Evolutionary conservation across 352 stramenopile species (phyloP).

Genomic region (Pythium rhizo-oryzae): DNA sequence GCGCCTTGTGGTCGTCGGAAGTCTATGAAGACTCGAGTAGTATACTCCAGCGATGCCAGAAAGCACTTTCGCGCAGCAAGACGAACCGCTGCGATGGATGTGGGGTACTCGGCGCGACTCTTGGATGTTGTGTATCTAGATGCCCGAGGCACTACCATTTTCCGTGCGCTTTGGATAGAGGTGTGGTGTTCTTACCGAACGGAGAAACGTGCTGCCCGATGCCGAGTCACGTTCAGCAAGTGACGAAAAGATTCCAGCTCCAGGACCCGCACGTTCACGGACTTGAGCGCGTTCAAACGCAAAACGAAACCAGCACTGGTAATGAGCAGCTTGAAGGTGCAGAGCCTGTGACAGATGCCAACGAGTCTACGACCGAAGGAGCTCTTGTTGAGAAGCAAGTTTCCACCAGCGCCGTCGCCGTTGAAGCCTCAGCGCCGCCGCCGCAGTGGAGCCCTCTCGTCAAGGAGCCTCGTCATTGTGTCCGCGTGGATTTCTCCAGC

Average conservation of each 20-base stretch:
- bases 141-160: constrained; percentile 95
- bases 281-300: not conserved
- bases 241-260: constrained; percentile 41
- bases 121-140: constrained; percentile 88
- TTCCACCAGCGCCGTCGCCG: constrained; percentile 5
- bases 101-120: constrained; percentile 86
- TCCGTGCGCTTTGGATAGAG: constrained; percentile 84
- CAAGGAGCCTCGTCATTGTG: constrained; percentile 23
- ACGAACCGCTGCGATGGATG: constrained; percentile 93
- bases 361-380: too few relatives aligned
- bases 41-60: constrained; percentile 86
- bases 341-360: not conserved
- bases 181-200: constrained; percentile 68
- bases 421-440: not conserved
- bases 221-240: constrained; percentile 49
- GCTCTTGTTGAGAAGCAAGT: not conserved
- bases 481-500: constrained; percentile 30
- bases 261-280: not conserved
- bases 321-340: not conserved
- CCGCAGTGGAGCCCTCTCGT: constrained; percentile 18
- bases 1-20: constrained; percentile 93
- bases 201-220: constrained; percentile 71
- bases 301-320: not conserved
- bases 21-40: constrained; percentile 83
- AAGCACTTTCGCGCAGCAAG: constrained; percentile 86